phyloP scores from a whole-genome alignment of 306 rosid species.

The Rosa rugosa region DNA sequence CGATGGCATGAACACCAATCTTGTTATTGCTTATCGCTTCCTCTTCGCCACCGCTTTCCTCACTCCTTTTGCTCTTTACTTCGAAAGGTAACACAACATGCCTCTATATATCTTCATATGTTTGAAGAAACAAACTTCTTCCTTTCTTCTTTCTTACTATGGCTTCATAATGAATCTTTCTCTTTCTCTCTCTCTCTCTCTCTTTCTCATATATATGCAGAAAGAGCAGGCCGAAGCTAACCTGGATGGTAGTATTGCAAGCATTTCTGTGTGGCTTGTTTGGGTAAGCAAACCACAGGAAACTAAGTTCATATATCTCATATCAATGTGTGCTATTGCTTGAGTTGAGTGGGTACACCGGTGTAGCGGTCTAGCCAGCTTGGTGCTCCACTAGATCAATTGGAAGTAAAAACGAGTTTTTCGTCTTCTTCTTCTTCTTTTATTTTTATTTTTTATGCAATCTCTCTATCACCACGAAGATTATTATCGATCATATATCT shows the following conservation, averaged over 20 bases:
- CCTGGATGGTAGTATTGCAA: conserved; percentile 54
- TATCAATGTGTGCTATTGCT: no score
- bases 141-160: neutral
- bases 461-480: neutral
- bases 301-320: neutral
- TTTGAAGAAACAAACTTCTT: neutral
- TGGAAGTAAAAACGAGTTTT: neutral
- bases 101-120: neutral
- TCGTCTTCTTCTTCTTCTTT: no score
- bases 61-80: conserved; percentile 48
- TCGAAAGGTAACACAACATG: conserved; percentile 45
- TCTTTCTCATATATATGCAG: conserved; percentile 29
- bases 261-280: conserved; percentile 66
- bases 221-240: conserved; percentile 58
- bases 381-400: neutral
- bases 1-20: conserved; percentile 60
- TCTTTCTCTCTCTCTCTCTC: no score
- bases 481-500: no score
- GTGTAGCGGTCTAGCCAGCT: no score
- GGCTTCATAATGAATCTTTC: no score
- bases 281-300: conserved; percentile 48
- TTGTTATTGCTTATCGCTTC: conserved; percentile 66
- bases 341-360: no score
- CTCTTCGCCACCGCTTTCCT: conserved; percentile 58
- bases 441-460: no score